Conservation (phyloP, 2,329 filamentous ascomycete species). For the Fusarium lateritium region DNA sequence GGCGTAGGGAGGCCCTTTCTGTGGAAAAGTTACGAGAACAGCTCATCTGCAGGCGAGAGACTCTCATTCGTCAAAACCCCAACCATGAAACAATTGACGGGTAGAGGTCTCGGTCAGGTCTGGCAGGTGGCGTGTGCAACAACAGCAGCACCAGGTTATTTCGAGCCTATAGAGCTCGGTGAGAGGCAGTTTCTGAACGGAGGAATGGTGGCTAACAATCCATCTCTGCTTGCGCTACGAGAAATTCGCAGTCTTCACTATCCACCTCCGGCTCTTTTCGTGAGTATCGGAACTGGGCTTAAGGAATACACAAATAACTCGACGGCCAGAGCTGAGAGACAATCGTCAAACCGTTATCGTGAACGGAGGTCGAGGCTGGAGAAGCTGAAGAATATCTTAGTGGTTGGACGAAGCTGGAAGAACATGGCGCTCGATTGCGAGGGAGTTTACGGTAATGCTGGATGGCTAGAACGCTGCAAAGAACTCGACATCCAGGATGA, state of each 20-base stretch:
- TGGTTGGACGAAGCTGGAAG: no score
- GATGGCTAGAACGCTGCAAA: background rate
- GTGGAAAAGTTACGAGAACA: constrained; percentile 4
- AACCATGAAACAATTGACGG: no score
- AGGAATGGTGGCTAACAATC: constrained; percentile 20
- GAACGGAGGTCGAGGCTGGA: background rate
- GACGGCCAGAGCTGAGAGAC: no score
- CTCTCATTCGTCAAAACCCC: background rate
- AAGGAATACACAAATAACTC: background rate
- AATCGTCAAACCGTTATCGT: no score
- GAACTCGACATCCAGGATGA: background rate
- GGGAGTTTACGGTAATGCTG: background rate
- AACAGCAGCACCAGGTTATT: constrained; percentile 3
- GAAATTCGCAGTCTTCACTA: constrained; percentile 2
- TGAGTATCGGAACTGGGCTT: constrained; percentile 22
- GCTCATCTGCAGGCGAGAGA: background rate
- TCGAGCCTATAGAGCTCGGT: constrained; percentile 3
- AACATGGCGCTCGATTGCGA: constrained; percentile 4
- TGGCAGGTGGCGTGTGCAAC: constrained; percentile 22
- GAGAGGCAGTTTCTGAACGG: background rate
- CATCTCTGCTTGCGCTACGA: fast-evolving
- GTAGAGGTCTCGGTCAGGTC: background rate
- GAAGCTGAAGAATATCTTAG: constrained; percentile 6
- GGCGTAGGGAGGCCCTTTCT: background rate
- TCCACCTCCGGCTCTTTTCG: background rate